Evolutionary conservation across 2,329 filamentous ascomycete species (phyloP), one percentile per base, ranked within the genome.

Genomic region (Chaetomium olivaceum): DNA sequence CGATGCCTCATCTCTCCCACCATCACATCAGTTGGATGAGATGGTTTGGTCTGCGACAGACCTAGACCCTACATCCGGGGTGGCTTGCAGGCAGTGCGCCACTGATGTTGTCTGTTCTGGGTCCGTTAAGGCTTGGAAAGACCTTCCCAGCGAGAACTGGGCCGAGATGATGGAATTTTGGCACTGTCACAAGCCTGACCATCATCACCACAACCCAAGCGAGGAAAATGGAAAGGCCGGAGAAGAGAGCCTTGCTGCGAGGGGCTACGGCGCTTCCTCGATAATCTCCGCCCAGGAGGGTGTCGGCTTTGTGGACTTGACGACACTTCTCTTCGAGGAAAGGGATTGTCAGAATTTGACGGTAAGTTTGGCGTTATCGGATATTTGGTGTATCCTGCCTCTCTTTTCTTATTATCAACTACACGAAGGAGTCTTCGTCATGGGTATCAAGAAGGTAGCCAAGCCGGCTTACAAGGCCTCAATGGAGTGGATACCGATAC

Each of bases 121-220:
- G 8, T 71, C 60, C 3, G 80, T 87, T 8, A 79, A 77, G 48
- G 77, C 79, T 46, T 99, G 95, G 94, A 97, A 94, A 78, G 93
- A 99, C 74, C 80, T 99, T 21, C 95, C 95, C 0, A 97, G 93
- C 74, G 93, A 96, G 72, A 94, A 97, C 74, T 99, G 95, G 95
- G 96, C 95, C 0, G 95, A 99, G 79, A 96, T 99, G 93, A 99
- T 99, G 95, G 96, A 99, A 77, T 96, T 99, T 72, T 99, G 95
- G 95, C 96, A 99, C 77, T 99, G 95, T 74, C 95, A 99, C 77
- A 98, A 98, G 77, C 95, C 96, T 1, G 83, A 88, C 67, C 81
- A 87, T 67, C 76, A 87, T 67, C 77, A 82, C 29, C 78, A 82
- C 12, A 72, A 74, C n/a, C 75, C 80, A 58, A 73, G 60, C 16